Evolutionary conservation across 768 basidiomycete genomes (phyloP), one percentile per base, ranked within the genome.

Genomic region (Mycena polygramma): DNA sequence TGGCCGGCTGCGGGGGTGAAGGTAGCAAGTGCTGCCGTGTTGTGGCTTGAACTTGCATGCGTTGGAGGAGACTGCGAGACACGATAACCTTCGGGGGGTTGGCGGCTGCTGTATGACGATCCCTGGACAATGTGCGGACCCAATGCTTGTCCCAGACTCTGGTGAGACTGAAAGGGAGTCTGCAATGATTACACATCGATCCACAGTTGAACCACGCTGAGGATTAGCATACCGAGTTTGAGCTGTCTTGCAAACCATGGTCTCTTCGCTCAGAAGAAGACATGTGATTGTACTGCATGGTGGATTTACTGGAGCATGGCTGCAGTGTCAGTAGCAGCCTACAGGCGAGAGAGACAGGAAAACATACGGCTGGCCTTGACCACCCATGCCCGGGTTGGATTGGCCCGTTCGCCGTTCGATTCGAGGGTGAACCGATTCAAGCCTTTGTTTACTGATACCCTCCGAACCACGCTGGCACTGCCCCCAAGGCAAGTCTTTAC

Each of bases 231-330:
- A 90, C 90, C 77, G 89, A 89, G 81, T 87, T 87, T 76, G 85
- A 87, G 81, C 81, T 82, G 79, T 90, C 89, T 55, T 71, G 74
- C 71, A 89, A 80, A 76, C 80, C 87, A 52, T 85, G 82, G 77
- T 91, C 89, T 76, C 90, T 83, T 67, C 86, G 82, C 71, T 87
- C 87, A 61, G 81, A 77, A 68, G 84, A 75, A 69, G 84, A 83
- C 76, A 91, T 83, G 78, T 89, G 89, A 70, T 83, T 84, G 83
- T 90, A 91, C 76, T 89, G 83, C 88, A 91, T 90, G 72, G 80
- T 81, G 70, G 85, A 80, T 78, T 90, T 89, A 80, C 89, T 90
- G 77, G 46, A 78, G 69, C 75, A 76, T 79, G 67, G 72, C 73
- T 72, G 66, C 30, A 30, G 30, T 30, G 30, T 30, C 30, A 30